Base-by-base conservation (phyloP, 768 basidiomycete genomes). In the Mycena galopus region DNA sequence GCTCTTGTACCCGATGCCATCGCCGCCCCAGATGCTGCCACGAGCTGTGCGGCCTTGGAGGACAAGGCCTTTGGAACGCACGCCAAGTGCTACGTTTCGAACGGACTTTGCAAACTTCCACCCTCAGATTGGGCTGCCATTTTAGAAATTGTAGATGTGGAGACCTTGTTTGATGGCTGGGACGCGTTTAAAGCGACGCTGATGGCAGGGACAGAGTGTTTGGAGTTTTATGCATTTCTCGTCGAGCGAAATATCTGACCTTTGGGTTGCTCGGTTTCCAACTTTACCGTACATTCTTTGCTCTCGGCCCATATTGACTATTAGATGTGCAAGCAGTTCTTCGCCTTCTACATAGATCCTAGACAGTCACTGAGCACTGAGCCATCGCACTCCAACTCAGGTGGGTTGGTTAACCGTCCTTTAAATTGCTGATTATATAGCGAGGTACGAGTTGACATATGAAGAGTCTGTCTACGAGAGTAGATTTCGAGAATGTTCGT, bases 31-130 rank as follows among this genome's bases (percentile, higher is more conserved):
- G 64, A 53, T 9, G 73, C 73, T 0, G 73, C 76, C 4, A 68
- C 74, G 32, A 81, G 79, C 3, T 88, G 86, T 55, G 44, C 73
- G 3, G 80, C 75, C 19, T 75, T 88, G 25, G 76, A 82, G 39
- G 72, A 81, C 51, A 78, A 78, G 42, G 87, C 86, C 23, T 86
- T 87, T 60, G 82, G 75, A 0, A 82, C 85, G 23, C 87, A 88
- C 65, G 76, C 86, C 4, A 65, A 67, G 29, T 88, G 87, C 65
- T 88, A 86, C 57, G 70, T 81, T 0, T 61, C 75, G 10, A 87
- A 77, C 30, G 87, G 87, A n/a, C 73, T 88, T 21, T 88, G 87
- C 75, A 77, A 73, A 39, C 67, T 88, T 56, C 73, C 80, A 7
- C 74, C 77, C 0, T 58, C 67, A 6, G 83, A 84, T 56, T 87